Base-by-base conservation (phyloP, 192 early-diverging fungal genomes). In the Podochytrium sp. region DNA sequence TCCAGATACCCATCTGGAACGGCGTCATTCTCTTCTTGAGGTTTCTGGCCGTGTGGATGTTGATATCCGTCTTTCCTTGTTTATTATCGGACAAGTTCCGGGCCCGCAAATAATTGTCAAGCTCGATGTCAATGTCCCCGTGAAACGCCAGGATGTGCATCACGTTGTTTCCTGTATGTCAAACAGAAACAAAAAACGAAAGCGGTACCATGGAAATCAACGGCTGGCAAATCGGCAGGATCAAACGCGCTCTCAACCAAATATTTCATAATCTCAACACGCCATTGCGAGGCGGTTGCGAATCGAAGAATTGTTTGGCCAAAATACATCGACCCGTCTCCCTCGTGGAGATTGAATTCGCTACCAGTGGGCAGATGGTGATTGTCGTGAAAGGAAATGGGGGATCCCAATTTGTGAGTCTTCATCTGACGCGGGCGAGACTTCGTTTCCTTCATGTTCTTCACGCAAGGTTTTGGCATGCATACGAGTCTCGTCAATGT, bases 81-180 rank as follows among this genome's bases (percentile, higher is more conserved):
- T 12, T 33, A 3, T 57, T 5, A 34, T 56, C n/a, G 30, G 14
- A 12, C 47, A 49, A 35, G 51, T 64, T 74, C 0, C 49, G 5
- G 32, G n/a, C 7, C 40, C 60, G 58, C 10, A 71, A 30, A 39
- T 60, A 71, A 33, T 60, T 41, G 57, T 60, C 58, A 3, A 60
- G 56, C 14, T 60, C 55, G 18, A 32, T 37, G 2, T 71, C 69
- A 60, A 60, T 60, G 39, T 71, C 41, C 1, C 77, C 78, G 27
- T 62, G 72, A 51, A 49, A 70, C 5, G 78, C 78, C 56, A 79
- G 49, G 16, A 76, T 43, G 64, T 79, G 78, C 10, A 79, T 49
- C 37, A 65, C 73, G 65, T 71, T 79, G 78, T 79, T 79, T 38
- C 66, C 52, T 55, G 52, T 55, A 5, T 20, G 30, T 6, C 7